Evolutionary conservation across 306 rosid genomes (phyloP), one percentile per base, ranked within the genome.

Genomic region (Glycine soja): DNA sequence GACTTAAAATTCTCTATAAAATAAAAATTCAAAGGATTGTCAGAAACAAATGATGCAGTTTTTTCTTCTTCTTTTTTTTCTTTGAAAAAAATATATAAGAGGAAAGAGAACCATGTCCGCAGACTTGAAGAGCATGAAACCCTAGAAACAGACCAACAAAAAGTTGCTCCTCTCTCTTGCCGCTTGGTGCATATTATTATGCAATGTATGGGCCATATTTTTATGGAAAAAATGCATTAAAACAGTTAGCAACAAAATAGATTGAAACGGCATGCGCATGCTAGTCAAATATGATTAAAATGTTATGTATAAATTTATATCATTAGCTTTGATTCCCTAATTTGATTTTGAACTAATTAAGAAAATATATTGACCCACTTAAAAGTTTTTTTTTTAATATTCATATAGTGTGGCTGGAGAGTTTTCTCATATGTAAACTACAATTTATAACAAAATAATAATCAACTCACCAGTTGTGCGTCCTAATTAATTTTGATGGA

Each of bases 281-380:
- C n/a, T 7, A 7, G 50, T 9, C 52, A 66, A 15, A 40, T 9
- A 66, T 66, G 72, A 66, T 66, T 40, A n/a, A 70, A 30, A 70
- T 13, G 3, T 48, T 10, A 48, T 30, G 12, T 6, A 24, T 70
- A 24, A 8, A 38, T 70, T 48, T 47, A 7, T 13, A 70, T 70
- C 75, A 48, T 70, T 70, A 24, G 46, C 14, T 30, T 48, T 50
- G 43, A 48, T 70, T 24, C 18, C 56, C 56, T 69, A 46, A 48
- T 70, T 70, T 24, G 4, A 14, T 46, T 24, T 24, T 50, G 18
- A 36, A 63, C 19, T 13, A 63, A 63, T 32, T 62, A 62, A 38
- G 5, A 6, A 47, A 70, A 46, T 11, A 46, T 47, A 65, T 65
- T 8, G 19, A 64, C 24, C 48, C 70, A n/a, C 38, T 10, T 16